These are phyloP conservation scores for Cadophora malorum DNA, from an alignment of 2,329 filamentous ascomycete genomes.

Conservation along the genomic window DNA sequence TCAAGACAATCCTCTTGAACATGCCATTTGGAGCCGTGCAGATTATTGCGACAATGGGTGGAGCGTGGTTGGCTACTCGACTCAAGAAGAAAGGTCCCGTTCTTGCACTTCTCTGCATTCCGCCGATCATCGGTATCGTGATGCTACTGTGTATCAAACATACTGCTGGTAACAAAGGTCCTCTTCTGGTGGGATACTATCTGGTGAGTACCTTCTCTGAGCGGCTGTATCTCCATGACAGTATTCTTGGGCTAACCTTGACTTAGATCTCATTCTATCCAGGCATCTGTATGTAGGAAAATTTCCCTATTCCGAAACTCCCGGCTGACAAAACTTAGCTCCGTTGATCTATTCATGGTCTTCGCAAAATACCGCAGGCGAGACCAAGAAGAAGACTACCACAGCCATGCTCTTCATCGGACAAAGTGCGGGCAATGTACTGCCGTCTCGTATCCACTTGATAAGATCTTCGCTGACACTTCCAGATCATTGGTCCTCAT, in stretches of 20 bases:
- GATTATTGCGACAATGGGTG: constrained; percentile 63
- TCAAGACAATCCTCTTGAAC: constrained; percentile 51
- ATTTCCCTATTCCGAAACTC: not conserved
- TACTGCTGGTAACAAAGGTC: constrained; percentile 52
- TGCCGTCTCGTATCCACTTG: not conserved
- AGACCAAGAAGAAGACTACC: constrained; percentile 72
- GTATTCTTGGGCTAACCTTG: constrained; percentile 55
- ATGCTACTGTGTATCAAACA: constrained; percentile 59
- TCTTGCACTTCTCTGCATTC: constrained; percentile 59
- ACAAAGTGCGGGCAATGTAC: constrained; percentile 67
- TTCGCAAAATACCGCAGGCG: constrained; percentile 68
- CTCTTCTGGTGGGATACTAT: constrained; percentile 57
- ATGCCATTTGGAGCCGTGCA: constrained; percentile 53
- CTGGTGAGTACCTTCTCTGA: constrained; percentile 44
- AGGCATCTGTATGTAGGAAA: constrained; percentile 54
- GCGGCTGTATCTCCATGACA: constrained; percentile 44
- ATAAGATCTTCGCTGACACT: not conserved
- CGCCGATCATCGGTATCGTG: constrained; percentile 61
- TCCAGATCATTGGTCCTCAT: constrained; percentile 63
- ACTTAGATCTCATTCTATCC: constrained; percentile 62
- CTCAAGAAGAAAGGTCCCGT: constrained; percentile 62
- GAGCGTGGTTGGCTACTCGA: constrained; percentile 60
- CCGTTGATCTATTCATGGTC: constrained; percentile 68
- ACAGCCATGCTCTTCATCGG: constrained; percentile 70
- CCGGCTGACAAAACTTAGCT: constrained; percentile 37